phyloP scores from a whole-genome alignment of 495 filamentous ascomycete species.

The Penicillium mononematosum region DNA sequence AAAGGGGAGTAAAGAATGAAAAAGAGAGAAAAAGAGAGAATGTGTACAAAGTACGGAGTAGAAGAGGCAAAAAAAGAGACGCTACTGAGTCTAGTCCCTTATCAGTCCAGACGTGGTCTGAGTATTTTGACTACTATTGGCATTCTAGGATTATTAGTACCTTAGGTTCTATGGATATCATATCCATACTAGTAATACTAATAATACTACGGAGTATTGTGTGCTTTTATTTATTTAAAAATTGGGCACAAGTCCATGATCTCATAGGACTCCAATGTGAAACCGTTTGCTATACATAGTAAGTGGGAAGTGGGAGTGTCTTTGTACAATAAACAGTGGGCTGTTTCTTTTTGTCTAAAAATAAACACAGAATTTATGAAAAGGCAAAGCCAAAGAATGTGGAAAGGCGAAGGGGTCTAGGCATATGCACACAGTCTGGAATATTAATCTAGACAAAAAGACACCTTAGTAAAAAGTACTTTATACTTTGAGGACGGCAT shows the following conservation, averaged over 20 bases:
- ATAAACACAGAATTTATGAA: conserved; percentile 18
- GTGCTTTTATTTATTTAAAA: neutral
- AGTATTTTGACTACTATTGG: neutral
- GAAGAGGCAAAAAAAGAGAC: conserved; percentile 3
- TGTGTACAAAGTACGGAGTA: neutral
- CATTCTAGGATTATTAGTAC: neutral
- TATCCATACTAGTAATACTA: too few species aligned
- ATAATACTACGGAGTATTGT: too few species aligned
- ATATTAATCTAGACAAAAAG: neutral
- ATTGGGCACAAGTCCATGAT: neutral
- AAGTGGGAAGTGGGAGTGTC: neutral
- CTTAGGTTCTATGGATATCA: too few species aligned
- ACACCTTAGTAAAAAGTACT: neutral
- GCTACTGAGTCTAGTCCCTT: conserved; percentile 6
- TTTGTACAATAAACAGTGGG: neutral
- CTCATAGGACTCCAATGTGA: conserved; percentile 19
- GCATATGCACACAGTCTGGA: neutral
- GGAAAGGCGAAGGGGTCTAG: neutral
- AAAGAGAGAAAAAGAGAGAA: neutral
- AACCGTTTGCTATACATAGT: conserved; percentile 30
- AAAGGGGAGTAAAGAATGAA: neutral
- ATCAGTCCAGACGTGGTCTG: neutral
- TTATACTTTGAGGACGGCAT: neutral
- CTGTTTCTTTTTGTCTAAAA: conserved; percentile 17
- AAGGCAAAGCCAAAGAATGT: conserved; percentile 9